Evolutionary conservation across 495 filamentous ascomycete species (phyloP).

Genomic region (Aspergillus saccharolyticus): DNA sequence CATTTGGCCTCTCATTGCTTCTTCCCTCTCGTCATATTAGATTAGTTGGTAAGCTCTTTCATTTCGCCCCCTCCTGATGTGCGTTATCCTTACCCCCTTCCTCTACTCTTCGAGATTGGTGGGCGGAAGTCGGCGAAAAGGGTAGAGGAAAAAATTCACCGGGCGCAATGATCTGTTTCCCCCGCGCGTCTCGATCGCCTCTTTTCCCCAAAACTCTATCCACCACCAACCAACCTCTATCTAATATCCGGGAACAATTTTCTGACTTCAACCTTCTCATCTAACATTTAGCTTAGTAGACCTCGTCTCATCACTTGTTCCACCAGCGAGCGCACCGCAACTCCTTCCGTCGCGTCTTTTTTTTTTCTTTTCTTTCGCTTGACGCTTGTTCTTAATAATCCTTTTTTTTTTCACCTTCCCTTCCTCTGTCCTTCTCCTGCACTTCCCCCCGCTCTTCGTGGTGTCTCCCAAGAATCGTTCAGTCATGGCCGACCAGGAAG

Average conservation of each 20-base stretch:
- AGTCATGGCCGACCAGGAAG: conserved; percentile 94
- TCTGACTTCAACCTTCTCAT: conserved; percentile 10
- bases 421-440: conserved; percentile 24
- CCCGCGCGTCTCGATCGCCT: conserved; percentile 12
- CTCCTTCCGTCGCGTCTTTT: conserved; percentile 28
- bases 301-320: conserved; percentile 38
- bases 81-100: not conserved
- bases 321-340: conserved; percentile 31
- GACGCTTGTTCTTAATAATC: conserved; percentile 17
- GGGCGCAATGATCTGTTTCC: conserved; percentile 24
- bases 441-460: not conserved
- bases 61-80: conserved; percentile 7
- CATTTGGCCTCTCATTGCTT: conserved; percentile 16
- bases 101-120: not conserved
- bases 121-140: not conserved
- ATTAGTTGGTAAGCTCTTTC: conserved; percentile 24
- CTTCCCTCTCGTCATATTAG: conserved; percentile 14
- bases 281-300: conserved; percentile 30
- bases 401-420: conserved; percentile 25
- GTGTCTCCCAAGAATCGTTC: conserved; percentile 32
- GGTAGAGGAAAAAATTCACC: conserved; percentile 14
- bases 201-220: conserved; percentile 1
- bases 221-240: not conserved
- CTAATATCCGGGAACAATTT: not conserved
- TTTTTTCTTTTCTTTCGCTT: conserved; percentile 23